phyloP scores from a whole-genome alignment of 2,329 filamentous ascomycete species.

The Ambrosiella beaveri region DNA sequence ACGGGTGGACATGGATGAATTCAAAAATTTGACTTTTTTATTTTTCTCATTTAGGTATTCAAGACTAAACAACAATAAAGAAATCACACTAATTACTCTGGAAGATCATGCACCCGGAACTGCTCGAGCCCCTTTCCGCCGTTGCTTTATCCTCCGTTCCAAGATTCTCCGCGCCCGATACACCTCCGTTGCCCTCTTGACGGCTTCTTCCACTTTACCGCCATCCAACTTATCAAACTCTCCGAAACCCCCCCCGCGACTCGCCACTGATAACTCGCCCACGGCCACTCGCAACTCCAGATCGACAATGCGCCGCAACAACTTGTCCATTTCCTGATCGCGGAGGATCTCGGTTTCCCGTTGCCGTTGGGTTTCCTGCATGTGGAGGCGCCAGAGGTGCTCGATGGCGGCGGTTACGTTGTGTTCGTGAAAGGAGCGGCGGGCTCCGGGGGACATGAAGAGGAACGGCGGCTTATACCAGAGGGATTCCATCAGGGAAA shows the following conservation, averaged over 20 bases:
- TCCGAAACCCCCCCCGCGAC: not conserved
- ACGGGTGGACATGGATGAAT: not conserved
- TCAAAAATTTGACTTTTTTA: no score
- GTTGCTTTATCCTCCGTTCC: not conserved
- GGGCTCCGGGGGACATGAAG: not conserved
- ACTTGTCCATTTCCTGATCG: not conserved
- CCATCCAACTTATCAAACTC: not conserved
- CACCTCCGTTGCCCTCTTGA: not conserved
- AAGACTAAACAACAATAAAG: not conserved
- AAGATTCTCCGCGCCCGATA: not conserved
- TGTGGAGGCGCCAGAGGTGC: not conserved
- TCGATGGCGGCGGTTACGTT: not conserved
- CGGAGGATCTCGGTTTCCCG: not conserved
- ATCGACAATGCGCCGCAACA: not conserved
- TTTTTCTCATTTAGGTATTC: not conserved
- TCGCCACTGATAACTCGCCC: not conserved
- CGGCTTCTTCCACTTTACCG: not conserved
- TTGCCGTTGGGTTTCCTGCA: not conserved
- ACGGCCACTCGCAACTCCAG: constrained; percentile 3
- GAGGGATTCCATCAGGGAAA: not conserved
- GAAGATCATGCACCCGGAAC: not conserved
- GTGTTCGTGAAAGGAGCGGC: not conserved
- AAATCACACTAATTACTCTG: not conserved
- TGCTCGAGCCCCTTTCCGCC: not conserved
- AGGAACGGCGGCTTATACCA: not conserved